Percentiles rank a stretch among this genome's conserved stretches.
Conservation (phyloP, 805 yeast species). For the Spathaspora passalidarum region DNA sequence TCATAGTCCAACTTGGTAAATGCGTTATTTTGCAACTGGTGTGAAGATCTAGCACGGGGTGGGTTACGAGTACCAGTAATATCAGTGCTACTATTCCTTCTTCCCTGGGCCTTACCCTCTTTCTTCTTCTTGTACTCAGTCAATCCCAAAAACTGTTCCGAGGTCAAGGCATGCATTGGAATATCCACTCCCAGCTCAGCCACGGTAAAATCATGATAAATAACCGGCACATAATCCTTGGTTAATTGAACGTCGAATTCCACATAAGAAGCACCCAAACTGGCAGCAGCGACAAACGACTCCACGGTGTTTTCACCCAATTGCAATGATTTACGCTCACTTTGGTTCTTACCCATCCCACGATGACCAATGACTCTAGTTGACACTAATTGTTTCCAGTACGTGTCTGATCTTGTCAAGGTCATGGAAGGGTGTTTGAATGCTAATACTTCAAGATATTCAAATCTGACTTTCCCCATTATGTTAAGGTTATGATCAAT, state of each 20-base stretch:
- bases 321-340: slow-evolving; percentile 72
- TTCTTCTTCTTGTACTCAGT: slow-evolving; percentile 21
- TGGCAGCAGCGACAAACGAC: slow-evolving; percentile 93
- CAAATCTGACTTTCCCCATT: slow-evolving; percentile 76
- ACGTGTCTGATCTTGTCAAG: slow-evolving; percentile 67
- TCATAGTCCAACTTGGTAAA: slow-evolving; percentile 13
- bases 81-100: slow-evolving; percentile 2
- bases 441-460: slow-evolving; percentile 66
- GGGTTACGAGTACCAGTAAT: slow-evolving; percentile 15
- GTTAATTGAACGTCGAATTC: slow-evolving; percentile 96
- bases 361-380: slow-evolving; percentile 95
- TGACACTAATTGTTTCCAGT: slow-evolving; percentile 86
- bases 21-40: slow-evolving; percentile 27
- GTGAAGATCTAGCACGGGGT: slow-evolving; percentile 34
- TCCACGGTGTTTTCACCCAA: slow-evolving; percentile 95
- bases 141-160: slow-evolving; percentile 78
- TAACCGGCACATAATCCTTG: slow-evolving; percentile 86
- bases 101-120: not conserved
- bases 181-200: slow-evolving; percentile 95
- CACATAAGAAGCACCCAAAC: slow-evolving; percentile 92
- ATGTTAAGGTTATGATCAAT: slow-evolving; percentile 72
- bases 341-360: slow-evolving; percentile 86
- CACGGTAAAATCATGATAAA: slow-evolving; percentile 90
- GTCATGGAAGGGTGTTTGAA: slow-evolving; percentile 69
- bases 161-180: slow-evolving; percentile 90